A percentile compares a stretch with the other conserved stretches of the same genome.
These are phyloP conservation scores for Astrocystis sublimbata DNA, from an alignment of 495 filamentous ascomycete genomes.

Conservation along the genomic window DNA sequence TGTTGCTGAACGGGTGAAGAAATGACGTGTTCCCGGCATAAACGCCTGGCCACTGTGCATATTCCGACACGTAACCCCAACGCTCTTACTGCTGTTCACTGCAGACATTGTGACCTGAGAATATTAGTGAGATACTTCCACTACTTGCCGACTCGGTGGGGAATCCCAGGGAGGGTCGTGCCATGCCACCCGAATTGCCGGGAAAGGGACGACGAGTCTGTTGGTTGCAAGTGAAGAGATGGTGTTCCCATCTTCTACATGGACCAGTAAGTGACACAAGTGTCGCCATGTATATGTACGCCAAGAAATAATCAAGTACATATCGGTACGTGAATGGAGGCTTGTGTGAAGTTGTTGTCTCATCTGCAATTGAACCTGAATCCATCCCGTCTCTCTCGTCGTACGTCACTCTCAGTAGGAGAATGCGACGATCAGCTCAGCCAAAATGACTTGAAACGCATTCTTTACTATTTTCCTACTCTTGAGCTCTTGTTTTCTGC, in stretches of 20 bases:
- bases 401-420: not conserved
- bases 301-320: not conserved
- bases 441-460: not conserved
- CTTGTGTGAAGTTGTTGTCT: not conserved
- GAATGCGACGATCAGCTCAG: not conserved
- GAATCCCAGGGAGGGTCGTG: conserved; percentile 3
- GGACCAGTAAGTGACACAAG: not conserved
- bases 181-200: not conserved
- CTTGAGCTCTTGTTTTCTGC: not conserved
- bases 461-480: not conserved
- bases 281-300: conserved; percentile 7
- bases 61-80: conserved; percentile 4
- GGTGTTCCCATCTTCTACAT: conserved; percentile 2
- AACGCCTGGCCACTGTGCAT: not conserved
- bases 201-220: conserved; percentile 2
- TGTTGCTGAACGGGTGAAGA: not conserved
- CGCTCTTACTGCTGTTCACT: not conserved
- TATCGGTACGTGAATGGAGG: not conserved
- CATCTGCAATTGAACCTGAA: not conserved
- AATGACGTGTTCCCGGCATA: not conserved
- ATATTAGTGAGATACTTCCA: not conserved
- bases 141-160: not conserved
- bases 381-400: not conserved
- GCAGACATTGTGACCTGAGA: conserved; percentile 1
- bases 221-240: conserved; percentile 11